Conservation (phyloP, 2,329 filamentous ascomycete genomes). For the Phyllosticta capitalensis region DNA sequence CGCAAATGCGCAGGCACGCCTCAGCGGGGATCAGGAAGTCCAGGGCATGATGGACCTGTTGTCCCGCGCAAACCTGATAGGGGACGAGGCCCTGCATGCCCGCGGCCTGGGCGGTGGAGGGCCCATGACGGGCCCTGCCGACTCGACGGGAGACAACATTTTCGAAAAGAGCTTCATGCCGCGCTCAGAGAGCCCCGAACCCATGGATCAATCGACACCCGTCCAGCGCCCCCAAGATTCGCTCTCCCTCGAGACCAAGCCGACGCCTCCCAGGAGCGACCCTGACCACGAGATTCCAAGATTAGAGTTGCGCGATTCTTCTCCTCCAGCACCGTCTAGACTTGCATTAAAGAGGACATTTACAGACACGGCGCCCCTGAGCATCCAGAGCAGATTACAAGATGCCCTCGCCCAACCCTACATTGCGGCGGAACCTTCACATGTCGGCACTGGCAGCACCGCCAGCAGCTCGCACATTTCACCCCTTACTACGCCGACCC, state of each 20-base stretch:
- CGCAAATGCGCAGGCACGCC: conserved; percentile 71
- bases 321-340: conserved; percentile 37
- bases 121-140: conserved; percentile 72
- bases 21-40: conserved; percentile 73
- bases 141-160: conserved; percentile 63
- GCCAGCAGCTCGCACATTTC: conserved; percentile 25
- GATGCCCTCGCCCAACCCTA: conserved; percentile 82
- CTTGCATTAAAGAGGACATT: conserved; percentile 65
- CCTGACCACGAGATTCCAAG: neutral
- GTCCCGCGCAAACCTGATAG: conserved; percentile 69
- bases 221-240: conserved; percentile 18
- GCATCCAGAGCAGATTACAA: conserved; percentile 71
- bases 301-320: conserved; percentile 7
- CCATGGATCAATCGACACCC: conserved; percentile 16
- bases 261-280: neutral
- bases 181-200: conserved; percentile 36
- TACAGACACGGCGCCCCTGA: conserved; percentile 69
- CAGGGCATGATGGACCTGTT: conserved; percentile 87
- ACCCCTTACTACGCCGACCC: conserved; percentile 26
- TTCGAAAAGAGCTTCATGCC: conserved; percentile 74
- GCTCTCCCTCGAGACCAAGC: neutral
- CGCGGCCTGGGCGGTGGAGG: conserved; percentile 43
- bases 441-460: conserved; percentile 19
- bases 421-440: conserved; percentile 41
- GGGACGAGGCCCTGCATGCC: conserved; percentile 51